A percentile compares a stretch with the other conserved stretches of the same genome.
These are phyloP conservation scores for Arachnopeziza araneosa DNA, from an alignment of 2,329 filamentous ascomycete genomes.

Conservation along the genomic window DNA sequence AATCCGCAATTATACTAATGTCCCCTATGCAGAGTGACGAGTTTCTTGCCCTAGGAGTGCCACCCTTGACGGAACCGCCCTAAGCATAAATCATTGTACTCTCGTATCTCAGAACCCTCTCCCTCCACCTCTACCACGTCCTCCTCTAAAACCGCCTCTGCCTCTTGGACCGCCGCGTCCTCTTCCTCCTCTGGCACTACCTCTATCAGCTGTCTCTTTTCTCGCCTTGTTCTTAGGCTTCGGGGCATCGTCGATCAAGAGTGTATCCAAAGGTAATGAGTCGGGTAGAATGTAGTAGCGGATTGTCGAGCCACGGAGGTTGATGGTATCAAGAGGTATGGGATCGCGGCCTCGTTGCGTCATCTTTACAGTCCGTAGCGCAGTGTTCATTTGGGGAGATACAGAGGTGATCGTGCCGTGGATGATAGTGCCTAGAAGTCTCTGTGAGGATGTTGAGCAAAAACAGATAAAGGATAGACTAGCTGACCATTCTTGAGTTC, in stretches of 20 bases:
- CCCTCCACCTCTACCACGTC: conserved; percentile 40
- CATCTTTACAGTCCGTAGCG: conserved; percentile 94
- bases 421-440: conserved; percentile 72
- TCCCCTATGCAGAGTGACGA: not conserved
- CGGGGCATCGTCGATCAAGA: conserved; percentile 91
- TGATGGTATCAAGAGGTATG: conserved; percentile 88
- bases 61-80: not conserved
- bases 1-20: conserved; percentile 5
- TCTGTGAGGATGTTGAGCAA: not conserved
- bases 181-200: conserved; percentile 39
- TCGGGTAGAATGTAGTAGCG: conserved; percentile 96
- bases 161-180: conserved; percentile 40
- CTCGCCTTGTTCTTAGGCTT: conserved; percentile 99
- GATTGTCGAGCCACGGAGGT: conserved; percentile 92
- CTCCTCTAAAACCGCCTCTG: conserved; percentile 42
- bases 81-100: not conserved
- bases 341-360: conserved; percentile 83
- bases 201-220: conserved; percentile 68
- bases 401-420: conserved; percentile 96
- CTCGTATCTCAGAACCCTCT: conserved; percentile 32
- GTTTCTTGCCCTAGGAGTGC: not conserved
- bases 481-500: conserved; percentile 90
- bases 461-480: not conserved
- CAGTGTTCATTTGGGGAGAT: conserved; percentile 97
- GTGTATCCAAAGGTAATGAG: conserved; percentile 87